Evolutionary conservation across 2,329 filamentous ascomycete species (phyloP), one percentile per base, ranked within the genome.

Genomic region (Teratosphaeria viscida): DNA sequence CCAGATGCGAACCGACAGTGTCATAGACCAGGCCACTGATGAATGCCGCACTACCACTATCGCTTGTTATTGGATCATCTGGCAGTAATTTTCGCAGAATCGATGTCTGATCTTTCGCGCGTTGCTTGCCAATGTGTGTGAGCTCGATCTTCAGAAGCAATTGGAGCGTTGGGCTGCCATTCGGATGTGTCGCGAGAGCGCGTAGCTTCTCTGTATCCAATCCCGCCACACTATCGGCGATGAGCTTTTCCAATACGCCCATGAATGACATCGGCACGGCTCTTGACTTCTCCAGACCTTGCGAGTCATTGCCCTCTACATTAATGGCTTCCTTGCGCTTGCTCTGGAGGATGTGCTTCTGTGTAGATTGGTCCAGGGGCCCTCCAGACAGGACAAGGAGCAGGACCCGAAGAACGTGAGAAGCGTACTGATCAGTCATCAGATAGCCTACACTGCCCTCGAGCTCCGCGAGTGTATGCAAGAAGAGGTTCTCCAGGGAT

Each of bases 151-250:
- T 89, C 3, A 99, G 78, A 34, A 99, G 79, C 1, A 97, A 81
- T 72, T 97, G 94, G n/a, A 99, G 80, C 0, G 91, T 88, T 0
- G 94, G 94, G 68, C 96, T 96, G 55, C 91, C 94, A 0, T 92
- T 89, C 4, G 89, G 90, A 69, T 97, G 92, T 23, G 86, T 91
- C 1, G 92, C 90, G 59, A 99, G 79, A 2, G 94, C 85, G 32
- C 90, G 85, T 32, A 97, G 81, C 67, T 90, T 88, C 3, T 87
- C 89, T 1, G 87, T 82, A 70, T 94, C 90, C 66, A 96, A 81
- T 0, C 82, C 84, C 0, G 85, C 80, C 10, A 90, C 85, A 55
- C 89, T 88, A 66, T 91, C 88, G 52, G 79, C 78, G 65, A 96
- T 89, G 64, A 96, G 87, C 72, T 95, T 92, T 66, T 88, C 85